Conservation (phyloP, 805 yeast genomes). For the Sugiyamaella lignohabitans region DNA sequence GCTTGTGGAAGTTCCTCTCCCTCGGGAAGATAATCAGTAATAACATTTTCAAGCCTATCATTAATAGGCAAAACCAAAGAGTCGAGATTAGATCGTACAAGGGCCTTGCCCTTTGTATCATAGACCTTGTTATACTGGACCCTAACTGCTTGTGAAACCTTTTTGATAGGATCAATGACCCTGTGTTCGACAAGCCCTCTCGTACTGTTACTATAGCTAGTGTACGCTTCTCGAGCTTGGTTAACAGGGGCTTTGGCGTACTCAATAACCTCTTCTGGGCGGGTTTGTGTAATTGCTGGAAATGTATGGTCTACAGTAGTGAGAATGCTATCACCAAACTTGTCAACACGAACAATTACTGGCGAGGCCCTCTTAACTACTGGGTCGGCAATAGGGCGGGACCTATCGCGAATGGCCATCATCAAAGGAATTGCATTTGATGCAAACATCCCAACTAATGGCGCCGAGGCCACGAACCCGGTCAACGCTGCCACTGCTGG, state of each 20-base stretch:
- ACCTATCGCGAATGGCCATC: slow-evolving; percentile 34
- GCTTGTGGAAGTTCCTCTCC: slow-evolving; percentile 31
- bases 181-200: slow-evolving; percentile 38
- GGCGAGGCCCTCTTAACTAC: slow-evolving; percentile 38
- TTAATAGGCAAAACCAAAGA: slow-evolving; percentile 60
- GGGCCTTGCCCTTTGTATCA: slow-evolving; percentile 56
- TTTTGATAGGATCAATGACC: slow-evolving; percentile 39
- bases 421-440: slow-evolving; percentile 56
- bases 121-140: slow-evolving; percentile 45
- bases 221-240: slow-evolving; percentile 31
- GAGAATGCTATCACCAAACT: slow-evolving; percentile 50
- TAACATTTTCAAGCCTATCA: slow-evolving; percentile 41
- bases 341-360: slow-evolving; percentile 44
- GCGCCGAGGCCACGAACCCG: slow-evolving; percentile 53
- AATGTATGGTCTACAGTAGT: slow-evolving; percentile 47
- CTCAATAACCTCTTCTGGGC: slow-evolving; percentile 46
- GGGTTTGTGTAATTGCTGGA: slow-evolving; percentile 54
- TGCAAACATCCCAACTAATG: slow-evolving; percentile 50
- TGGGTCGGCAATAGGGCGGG: slow-evolving; percentile 29
- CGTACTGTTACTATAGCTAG: slow-evolving; percentile 30
- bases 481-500: slow-evolving; percentile 56
- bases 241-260: slow-evolving; percentile 34
- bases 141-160: slow-evolving; percentile 40
- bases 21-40: slow-evolving; percentile 43
- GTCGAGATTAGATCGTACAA: slow-evolving; percentile 56